Evolutionary conservation across 192 early-diverging fungal genomes (phyloP).

Genomic region (Gamsiella multidivaricata): DNA sequence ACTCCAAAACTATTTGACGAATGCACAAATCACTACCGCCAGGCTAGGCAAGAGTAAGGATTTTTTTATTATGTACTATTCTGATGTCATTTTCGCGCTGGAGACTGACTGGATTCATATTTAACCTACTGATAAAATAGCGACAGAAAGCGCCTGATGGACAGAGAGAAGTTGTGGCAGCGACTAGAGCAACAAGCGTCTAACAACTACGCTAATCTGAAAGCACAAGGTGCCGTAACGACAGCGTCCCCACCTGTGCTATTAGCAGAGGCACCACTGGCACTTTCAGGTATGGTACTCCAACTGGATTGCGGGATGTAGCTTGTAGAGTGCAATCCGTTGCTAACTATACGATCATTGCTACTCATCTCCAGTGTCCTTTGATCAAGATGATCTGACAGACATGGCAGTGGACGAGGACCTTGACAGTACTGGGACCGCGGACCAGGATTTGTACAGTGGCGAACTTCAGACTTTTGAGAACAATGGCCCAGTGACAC

Average conservation of each 20-base stretch:
- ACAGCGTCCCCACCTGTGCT: slow-evolving; percentile 9
- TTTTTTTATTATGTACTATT: too few relatives aligned
- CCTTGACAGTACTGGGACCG: neutral
- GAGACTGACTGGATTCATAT: neutral
- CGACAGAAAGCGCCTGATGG: slow-evolving; percentile 84
- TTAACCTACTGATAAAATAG: slow-evolving; percentile 43
- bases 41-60: slow-evolving; percentile 83
- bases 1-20: slow-evolving; percentile 96
- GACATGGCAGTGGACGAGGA: slow-evolving; percentile 25
- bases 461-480: slow-evolving; percentile 62
- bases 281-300: neutral
- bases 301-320: too few relatives aligned
- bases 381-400: slow-evolving; percentile 30
- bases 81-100: neutral
- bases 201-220: slow-evolving; percentile 49
- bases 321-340: too few relatives aligned
- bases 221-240: slow-evolving; percentile 38
- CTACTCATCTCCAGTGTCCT: slow-evolving; percentile 10
- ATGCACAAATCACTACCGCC: slow-evolving; percentile 93
- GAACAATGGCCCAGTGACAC: slow-evolving; percentile 44
- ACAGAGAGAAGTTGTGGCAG: slow-evolving; percentile 84
- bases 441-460: slow-evolving; percentile 36
- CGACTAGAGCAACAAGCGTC: slow-evolving; percentile 71
- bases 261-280: neutral
- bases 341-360: too few relatives aligned